phyloP scores from a whole-genome alignment of 495 filamentous ascomycete genomes.

The Chaetomium fimeti region DNA sequence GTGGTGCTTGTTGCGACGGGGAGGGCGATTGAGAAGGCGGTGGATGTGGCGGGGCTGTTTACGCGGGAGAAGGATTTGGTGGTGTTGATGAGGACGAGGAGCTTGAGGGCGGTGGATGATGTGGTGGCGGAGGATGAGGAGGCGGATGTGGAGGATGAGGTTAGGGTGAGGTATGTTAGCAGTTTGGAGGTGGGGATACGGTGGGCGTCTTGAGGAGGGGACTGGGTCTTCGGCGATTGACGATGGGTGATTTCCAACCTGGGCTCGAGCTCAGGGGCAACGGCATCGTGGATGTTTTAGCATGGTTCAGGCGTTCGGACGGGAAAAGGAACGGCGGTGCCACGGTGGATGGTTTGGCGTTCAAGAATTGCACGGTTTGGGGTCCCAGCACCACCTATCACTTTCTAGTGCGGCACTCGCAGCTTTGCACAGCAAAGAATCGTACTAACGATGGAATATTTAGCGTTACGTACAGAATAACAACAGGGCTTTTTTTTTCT shows the following conservation, averaged over 20 bases:
- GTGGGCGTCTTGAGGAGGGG: constrained; percentile 16
- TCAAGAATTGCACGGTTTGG: background rate
- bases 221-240: no score
- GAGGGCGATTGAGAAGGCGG: constrained; percentile 69
- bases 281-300: background rate
- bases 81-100: constrained; percentile 62
- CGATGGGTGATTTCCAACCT: background rate
- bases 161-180: constrained; percentile 56
- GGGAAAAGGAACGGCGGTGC: background rate
- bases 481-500: no score
- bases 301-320: constrained; percentile 9
- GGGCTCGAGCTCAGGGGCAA: no score
- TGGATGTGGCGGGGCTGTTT: constrained; percentile 64
- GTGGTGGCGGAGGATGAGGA: constrained; percentile 49
- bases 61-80: constrained; percentile 56
- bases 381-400: background rate
- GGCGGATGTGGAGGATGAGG: constrained; percentile 54
- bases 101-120: constrained; percentile 70
- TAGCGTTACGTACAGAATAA: no score
- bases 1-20: constrained; percentile 78
- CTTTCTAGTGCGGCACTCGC: background rate
- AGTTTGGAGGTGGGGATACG: constrained; percentile 35
- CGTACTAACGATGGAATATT: background rate
- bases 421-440: background rate
- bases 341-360: background rate